phyloP scores from a whole-genome alignment of 2,329 filamentous ascomycete species.

The Calonectria multiphialidica region DNA sequence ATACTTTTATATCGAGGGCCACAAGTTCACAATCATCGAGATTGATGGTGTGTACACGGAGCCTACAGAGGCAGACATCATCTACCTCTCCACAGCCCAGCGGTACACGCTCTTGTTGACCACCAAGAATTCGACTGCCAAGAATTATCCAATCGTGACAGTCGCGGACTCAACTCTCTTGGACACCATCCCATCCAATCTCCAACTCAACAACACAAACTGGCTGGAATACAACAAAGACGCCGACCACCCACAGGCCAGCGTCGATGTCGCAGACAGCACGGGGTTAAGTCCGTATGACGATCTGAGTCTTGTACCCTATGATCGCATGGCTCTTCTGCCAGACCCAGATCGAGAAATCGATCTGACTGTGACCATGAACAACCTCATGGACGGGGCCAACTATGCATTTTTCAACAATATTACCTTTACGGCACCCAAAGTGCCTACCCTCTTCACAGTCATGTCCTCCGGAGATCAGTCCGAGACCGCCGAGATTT shows the following conservation, averaged over 20 bases:
- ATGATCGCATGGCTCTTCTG: slow-evolving; percentile 73
- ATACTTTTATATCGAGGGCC: slow-evolving; percentile 75
- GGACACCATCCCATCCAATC: slow-evolving; percentile 71
- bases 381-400: slow-evolving; percentile 71
- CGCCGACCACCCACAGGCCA: slow-evolving; percentile 56
- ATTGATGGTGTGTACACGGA: slow-evolving; percentile 80
- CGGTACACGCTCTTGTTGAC: slow-evolving; percentile 73
- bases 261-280: slow-evolving; percentile 64
- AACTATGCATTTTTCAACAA: slow-evolving; percentile 79
- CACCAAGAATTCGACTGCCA: slow-evolving; percentile 70
- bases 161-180: slow-evolving; percentile 67
- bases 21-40: slow-evolving; percentile 77
- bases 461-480: slow-evolving; percentile 73
- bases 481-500: slow-evolving; percentile 69
- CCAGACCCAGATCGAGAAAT: slow-evolving; percentile 75
- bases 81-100: slow-evolving; percentile 77
- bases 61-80: slow-evolving; percentile 67
- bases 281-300: slow-evolving; percentile 74
- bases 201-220: slow-evolving; percentile 77
- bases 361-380: slow-evolving; percentile 66
- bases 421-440: slow-evolving; percentile 79
- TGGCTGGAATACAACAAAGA: slow-evolving; percentile 70
- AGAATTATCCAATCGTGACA: slow-evolving; percentile 73
- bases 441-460: slow-evolving; percentile 85
- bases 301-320: slow-evolving; percentile 78